These are phyloP conservation scores for Waltergamsia citrina DNA, from an alignment of 2,329 filamentous ascomycete genomes.

Conservation along the genomic window DNA sequence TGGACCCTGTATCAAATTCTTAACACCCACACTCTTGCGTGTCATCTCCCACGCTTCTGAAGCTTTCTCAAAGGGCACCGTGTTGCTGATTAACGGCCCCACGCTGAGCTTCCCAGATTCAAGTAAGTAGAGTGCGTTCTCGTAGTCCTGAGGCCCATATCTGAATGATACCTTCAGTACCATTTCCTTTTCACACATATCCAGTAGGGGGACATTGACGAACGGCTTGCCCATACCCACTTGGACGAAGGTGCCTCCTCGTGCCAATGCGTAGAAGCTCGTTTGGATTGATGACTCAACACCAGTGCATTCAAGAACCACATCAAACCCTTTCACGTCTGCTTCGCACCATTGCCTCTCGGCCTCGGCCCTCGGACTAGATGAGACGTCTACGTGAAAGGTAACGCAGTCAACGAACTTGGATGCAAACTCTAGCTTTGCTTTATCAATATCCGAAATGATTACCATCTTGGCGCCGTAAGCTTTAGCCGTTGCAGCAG, in stretches of 20 bases:
- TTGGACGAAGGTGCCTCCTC: slow-evolving; percentile 43
- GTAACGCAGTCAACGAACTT: no score
- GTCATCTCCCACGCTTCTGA: slow-evolving; percentile 10
- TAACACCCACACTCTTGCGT: slow-evolving; percentile 8
- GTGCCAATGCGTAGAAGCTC: slow-evolving; percentile 18
- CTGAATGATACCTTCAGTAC: slow-evolving; percentile 36
- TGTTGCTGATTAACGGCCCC: slow-evolving; percentile 6
- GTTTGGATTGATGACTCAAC: slow-evolving; percentile 9
- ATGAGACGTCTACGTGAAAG: not conserved
- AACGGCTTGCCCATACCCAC: slow-evolving; percentile 51
- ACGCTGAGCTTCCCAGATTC: slow-evolving; percentile 1
- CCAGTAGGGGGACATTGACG: slow-evolving; percentile 43
- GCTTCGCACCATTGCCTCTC: no score
- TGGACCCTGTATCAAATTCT: slow-evolving; percentile 9
- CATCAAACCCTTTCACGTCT: slow-evolving; percentile 5
- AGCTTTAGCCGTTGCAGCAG: slow-evolving; percentile 72
- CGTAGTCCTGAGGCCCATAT: slow-evolving; percentile 24
- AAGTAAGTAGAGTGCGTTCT: slow-evolving; percentile 11
- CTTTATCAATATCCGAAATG: slow-evolving; percentile 74
- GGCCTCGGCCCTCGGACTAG: no score
- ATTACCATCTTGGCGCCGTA: slow-evolving; percentile 78
- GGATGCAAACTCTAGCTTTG: slow-evolving; percentile 74
- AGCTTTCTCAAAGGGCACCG: slow-evolving; percentile 7
- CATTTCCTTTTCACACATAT: slow-evolving; percentile 45
- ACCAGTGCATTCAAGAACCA: slow-evolving; percentile 10